Base-by-base conservation (phyloP, 2,329 filamentous ascomycete genomes). In the Raffaelea ambrosiae region DNA sequence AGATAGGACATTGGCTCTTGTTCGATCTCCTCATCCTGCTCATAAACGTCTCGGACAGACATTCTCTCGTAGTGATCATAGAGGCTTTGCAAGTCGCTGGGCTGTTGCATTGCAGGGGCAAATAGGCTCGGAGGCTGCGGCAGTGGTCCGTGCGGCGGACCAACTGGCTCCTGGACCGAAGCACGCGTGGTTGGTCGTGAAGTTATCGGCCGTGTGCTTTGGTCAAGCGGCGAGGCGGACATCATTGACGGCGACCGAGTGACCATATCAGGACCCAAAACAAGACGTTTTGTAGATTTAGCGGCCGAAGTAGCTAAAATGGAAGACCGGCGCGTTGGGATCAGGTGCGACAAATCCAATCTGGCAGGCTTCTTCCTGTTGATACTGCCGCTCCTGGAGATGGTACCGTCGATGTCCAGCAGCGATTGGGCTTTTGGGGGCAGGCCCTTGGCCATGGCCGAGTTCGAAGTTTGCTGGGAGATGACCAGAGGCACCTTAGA, bases 1-100 rank as follows among this genome's bases (percentile, higher is more conserved):
- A 16, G 31, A 33, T 16, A 22, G 14, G n/a, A 8, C 33, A 20
- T n/a, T 22, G 3, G 26, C 18, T 14, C 18, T 18, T 36, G 45
- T 26, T 10, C 21, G 19, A 22, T 20, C 10, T 3, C 36, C 3
- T n/a, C 40, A 20, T 22, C 38, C 5, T 50, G 61, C 36, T 55
- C 57, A 39, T 67, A 58, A 3, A 70, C 60, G 36, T 73, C 61
- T 14, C 69, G 69, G 48, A 76, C 71, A 0, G 74, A 72, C 65
- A 72, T 73, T 53, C 77, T 69, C 58, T 80, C 77, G 55, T 81
- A 79, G 55, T 80, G 74, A 48, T 76, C 66, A 55, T 80, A 79
- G 3, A 81, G 63, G 46, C 71, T 71, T 40, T 74, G 66, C 20
- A 78, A 58, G 3, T 69, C 70, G 16, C 11, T 31, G 7, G 35